Evolutionary conservation across 208 protist genomes (phyloP), one percentile per base, ranked within the genome.

Genomic region (Crithidia sp.): DNA sequence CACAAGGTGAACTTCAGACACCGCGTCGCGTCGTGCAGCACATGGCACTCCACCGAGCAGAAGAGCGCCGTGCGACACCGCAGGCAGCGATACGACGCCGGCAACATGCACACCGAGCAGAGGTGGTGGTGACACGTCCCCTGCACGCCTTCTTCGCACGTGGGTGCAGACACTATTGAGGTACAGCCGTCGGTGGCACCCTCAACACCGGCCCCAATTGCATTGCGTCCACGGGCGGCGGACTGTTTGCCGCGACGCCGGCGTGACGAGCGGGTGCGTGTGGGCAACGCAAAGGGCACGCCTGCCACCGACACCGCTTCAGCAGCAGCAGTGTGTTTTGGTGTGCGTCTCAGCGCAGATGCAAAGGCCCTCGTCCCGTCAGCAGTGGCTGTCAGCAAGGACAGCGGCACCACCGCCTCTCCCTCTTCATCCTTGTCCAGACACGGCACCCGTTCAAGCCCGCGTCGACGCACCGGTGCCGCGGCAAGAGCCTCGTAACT

Each of bases 1-100:
- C 67, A 94, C 37, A 89, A 83, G 7, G 84, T 92, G 52, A 86
- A 95, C 78, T 95, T 95, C 58, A 93, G 74, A 59, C 90, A 95
- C 19, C 90, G 77, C 16, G 88, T 95, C 5, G 87, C 85, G 14
- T 95, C 86, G 64, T 95, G 90, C n/a, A 84, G 44, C 12, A 87
- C 88, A 63, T 93, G 86, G 73, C 90, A 95, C 36, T 90, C 77
- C 37, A 87, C 84, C 2, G 88, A 95, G 72, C 90, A 95, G 71
- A 93, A 91, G n/a, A 91, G 67, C 5, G 86, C 84, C 50, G 63
- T 67, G 9, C 83, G 73, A 52, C 90, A 95, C 9, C 90, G 87
- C 59, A 82, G 55, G 66, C 90, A 95, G 14, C 82, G 84, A 57
- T 95, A 95, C 7, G 44, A 45, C 10, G 88, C 90, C 1, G 86